These are phyloP conservation scores for Pyrus communis DNA, from an alignment of 306 rosid genomes.

Conservation along the genomic window DNA sequence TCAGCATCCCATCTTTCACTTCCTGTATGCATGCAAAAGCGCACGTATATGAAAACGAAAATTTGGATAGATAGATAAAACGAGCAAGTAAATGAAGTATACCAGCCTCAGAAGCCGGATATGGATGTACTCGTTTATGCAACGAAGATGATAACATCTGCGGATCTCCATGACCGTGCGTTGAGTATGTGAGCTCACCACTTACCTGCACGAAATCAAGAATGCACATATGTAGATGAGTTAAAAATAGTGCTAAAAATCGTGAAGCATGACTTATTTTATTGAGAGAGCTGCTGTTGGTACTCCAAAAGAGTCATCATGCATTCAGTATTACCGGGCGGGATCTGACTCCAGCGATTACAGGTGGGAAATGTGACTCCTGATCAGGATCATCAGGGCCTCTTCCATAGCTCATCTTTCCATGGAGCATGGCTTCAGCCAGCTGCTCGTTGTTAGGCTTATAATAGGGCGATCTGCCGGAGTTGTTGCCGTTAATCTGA, in stretches of 20 bases:
- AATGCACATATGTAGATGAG: not conserved
- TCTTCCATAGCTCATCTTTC: conserved; percentile 61
- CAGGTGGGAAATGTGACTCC: conserved; percentile 43
- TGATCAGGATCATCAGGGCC: conserved; percentile 48
- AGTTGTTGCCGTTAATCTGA: not conserved
- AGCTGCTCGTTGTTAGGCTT: conserved; percentile 37
- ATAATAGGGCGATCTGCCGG: not conserved
- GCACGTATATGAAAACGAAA: not conserved
- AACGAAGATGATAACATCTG: conserved; percentile 55
- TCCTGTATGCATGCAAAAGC: conserved; percentile 35
- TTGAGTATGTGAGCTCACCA: conserved; percentile 50
- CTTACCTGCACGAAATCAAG: conserved; percentile 42
- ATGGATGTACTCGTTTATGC: conserved; percentile 76
- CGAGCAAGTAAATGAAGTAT: not conserved
- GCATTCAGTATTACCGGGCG: conserved; percentile 15
- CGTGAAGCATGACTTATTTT: not conserved
- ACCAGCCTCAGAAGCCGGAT: conserved; percentile 61
- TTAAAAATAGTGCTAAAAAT: not conserved
- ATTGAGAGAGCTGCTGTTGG: not conserved
- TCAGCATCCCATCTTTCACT: conserved; percentile 50
- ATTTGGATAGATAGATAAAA: not conserved
- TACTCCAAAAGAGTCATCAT: not conserved
- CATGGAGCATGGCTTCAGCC: conserved; percentile 89
- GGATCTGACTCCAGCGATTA: conserved; percentile 30
- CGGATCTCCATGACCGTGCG: conserved; percentile 40